Evolutionary conservation across 495 filamentous ascomycete genomes (phyloP).

Genomic region (Neurospora sp.): DNA sequence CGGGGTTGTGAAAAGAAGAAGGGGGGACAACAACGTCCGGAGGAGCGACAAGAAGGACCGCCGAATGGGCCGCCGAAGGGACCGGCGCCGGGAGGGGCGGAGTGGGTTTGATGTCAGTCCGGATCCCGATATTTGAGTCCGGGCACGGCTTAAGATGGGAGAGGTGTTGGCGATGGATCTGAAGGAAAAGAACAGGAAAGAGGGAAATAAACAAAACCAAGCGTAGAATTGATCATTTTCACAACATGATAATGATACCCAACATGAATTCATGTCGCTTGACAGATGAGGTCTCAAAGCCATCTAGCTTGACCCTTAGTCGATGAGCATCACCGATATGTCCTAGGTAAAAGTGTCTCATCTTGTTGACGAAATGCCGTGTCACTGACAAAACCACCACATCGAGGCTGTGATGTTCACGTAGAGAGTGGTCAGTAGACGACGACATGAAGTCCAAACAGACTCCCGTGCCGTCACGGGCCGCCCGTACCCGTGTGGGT

Average conservation of each 20-base stretch:
- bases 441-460: background rate
- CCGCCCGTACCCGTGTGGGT: background rate
- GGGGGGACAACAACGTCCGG: background rate
- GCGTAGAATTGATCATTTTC: background rate
- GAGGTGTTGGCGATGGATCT: background rate
- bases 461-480: background rate
- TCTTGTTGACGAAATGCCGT: background rate
- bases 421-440: background rate
- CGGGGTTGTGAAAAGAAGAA: background rate
- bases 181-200: background rate
- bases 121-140: fast-evolving
- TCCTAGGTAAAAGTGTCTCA: background rate
- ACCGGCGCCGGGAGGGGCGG: background rate
- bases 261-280: no score
- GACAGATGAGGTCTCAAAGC: background rate
- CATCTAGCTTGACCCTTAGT: no score
- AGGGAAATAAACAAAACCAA: background rate
- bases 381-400: background rate
- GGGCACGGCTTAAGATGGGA: background rate
- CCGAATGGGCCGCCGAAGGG: background rate
- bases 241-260: no score
- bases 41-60: no score
- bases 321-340: background rate
- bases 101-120: background rate
- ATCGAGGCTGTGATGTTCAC: background rate